Percentiles rank a stretch among this genome's conserved stretches.
These are phyloP conservation scores for Phenoliferia sp. DNA, from an alignment of 1,284 basidiomycete species.

Conservation along the genomic window DNA sequence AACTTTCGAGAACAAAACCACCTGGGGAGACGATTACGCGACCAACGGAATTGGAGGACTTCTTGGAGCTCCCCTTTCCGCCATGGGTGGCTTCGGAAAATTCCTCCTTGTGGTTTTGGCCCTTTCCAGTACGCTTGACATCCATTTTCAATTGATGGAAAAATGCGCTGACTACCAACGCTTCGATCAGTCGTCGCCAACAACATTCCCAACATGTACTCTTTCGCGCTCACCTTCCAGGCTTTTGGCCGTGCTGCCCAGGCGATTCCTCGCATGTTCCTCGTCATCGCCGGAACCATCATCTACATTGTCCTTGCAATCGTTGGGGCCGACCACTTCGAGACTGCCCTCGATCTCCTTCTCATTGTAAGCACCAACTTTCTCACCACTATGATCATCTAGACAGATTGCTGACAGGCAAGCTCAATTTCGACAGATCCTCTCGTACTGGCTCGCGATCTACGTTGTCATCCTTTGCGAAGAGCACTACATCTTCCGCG, in stretches of 20 bases:
- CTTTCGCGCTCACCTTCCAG: constrained; percentile 33
- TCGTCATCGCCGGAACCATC: constrained; percentile 35
- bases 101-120: constrained; percentile 34
- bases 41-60: constrained; percentile 54
- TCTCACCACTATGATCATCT: too few species aligned
- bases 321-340: constrained; percentile 42
- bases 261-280: constrained; percentile 40
- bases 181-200: neutral
- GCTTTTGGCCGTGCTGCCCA: constrained; percentile 41
- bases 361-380: too few species aligned
- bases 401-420: neutral
- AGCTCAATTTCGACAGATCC: too few species aligned
- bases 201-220: constrained; percentile 43
- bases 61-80: constrained; percentile 37
- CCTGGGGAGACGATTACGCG: constrained; percentile 61
- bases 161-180: neutral
- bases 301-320: constrained; percentile 40
- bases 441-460: constrained; percentile 44
- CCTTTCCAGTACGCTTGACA: constrained; percentile 36
- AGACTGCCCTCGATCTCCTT: constrained; percentile 36
- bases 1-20: constrained; percentile 50
- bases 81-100: constrained; percentile 28
- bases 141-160: neutral
- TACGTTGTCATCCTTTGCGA: constrained; percentile 42
- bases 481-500: constrained; percentile 45